These are phyloP conservation scores for Aspergillus fumigatiaffinis DNA, from an alignment of 2,329 filamentous ascomycete species.

Conservation along the genomic window DNA sequence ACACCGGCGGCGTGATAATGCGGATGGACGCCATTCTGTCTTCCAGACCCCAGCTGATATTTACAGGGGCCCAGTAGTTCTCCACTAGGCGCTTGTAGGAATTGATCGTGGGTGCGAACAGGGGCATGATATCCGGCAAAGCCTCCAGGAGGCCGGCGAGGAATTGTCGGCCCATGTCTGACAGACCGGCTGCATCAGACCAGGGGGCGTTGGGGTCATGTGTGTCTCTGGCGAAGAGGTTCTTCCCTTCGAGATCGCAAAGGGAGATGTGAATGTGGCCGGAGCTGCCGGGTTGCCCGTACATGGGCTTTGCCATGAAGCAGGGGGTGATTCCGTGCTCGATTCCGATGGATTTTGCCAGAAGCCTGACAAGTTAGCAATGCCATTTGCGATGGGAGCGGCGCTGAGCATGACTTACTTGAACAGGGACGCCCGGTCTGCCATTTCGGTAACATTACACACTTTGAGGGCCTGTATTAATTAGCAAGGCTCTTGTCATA, in stretches of 20 bases:
- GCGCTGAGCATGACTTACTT: conserved; percentile 52
- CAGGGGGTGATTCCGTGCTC: conserved; percentile 87
- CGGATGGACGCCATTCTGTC: conserved; percentile 87
- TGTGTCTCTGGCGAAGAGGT: conserved; percentile 71
- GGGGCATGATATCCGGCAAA: conserved; percentile 87
- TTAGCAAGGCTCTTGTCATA: background rate
- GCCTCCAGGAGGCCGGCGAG: conserved; percentile 83
- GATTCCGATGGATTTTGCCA: conserved; percentile 79
- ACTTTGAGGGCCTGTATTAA: conserved; percentile 67
- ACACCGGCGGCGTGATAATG: conserved; percentile 80
- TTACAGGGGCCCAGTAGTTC: conserved; percentile 98
- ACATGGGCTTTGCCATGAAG: conserved; percentile 95
- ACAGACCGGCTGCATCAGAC: conserved; percentile 71
- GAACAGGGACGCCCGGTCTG: conserved; percentile 83
- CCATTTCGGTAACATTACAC: conserved; percentile 78
- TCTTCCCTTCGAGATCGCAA: conserved; percentile 70
- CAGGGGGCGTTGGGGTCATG: conserved; percentile 67
- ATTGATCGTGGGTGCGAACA: conserved; percentile 90
- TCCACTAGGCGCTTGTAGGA: conserved; percentile 96
- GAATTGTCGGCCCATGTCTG: conserved; percentile 88
- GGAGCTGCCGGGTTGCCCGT: conserved; percentile 86
- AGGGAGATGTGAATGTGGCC: conserved; percentile 93
- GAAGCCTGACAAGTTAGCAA: conserved; percentile 49
- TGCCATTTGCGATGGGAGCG: background rate
- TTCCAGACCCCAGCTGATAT: conserved; percentile 92